Conservation (phyloP, 257 asterid species). For the Lycium ferocissimum region DNA sequence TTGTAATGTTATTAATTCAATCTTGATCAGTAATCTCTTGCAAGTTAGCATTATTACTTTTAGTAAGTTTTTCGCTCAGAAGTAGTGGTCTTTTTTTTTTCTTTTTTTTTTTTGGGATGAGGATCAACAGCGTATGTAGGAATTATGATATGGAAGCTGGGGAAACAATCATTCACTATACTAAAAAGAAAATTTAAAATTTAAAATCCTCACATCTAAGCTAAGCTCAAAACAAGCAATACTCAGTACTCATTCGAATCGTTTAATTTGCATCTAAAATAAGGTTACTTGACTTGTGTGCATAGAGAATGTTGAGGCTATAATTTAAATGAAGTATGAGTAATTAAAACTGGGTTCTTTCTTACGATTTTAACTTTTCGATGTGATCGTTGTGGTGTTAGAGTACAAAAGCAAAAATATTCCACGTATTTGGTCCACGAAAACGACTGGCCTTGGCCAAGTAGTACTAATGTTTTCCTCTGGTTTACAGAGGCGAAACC, state of each 20-base stretch:
- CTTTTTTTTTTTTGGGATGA: background rate
- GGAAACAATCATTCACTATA: background rate
- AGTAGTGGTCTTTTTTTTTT: too few species aligned
- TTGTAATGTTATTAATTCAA: background rate
- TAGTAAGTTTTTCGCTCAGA: background rate
- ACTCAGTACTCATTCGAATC: too few species aligned
- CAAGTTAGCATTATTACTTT: background rate
- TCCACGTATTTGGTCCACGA: background rate
- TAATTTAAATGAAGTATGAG: background rate
- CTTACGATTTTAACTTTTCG: background rate
- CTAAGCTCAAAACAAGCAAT: too few species aligned
- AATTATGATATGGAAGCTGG: too few species aligned
- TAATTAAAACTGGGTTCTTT: background rate
- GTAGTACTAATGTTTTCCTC: background rate
- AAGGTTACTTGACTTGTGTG: too few species aligned
- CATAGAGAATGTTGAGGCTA: too few species aligned
- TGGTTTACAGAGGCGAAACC: background rate
- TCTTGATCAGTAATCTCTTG: background rate
- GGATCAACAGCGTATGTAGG: background rate
- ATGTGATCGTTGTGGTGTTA: too few species aligned
- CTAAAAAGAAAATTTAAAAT: too few species aligned
- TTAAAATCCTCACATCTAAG: too few species aligned
- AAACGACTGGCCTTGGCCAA: background rate
- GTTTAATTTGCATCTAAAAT: too few species aligned
- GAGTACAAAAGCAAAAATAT: too few species aligned